These are phyloP conservation scores for Erythrobasidium hasegawianum DNA, from an alignment of 1,284 basidiomycete genomes.

Conservation along the genomic window DNA sequence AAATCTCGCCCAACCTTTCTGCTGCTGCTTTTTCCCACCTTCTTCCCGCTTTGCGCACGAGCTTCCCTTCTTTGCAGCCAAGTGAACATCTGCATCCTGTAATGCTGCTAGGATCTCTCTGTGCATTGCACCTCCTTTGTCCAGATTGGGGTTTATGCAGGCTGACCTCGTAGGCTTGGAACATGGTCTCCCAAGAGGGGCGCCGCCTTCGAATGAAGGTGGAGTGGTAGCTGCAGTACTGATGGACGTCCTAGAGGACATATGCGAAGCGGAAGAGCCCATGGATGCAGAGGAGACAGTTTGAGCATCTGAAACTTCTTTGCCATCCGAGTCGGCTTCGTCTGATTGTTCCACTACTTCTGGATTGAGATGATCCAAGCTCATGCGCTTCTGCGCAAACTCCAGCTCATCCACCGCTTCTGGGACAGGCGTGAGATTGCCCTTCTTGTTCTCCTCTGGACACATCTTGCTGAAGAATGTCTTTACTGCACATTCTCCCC, in stretches of 20 bases:
- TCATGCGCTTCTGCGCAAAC: neutral
- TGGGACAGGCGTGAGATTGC: neutral
- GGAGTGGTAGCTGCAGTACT: neutral
- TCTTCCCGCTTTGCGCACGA: neutral
- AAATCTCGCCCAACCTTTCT: constrained; percentile 1
- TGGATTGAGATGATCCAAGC: neutral
- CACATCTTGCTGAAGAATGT: neutral
- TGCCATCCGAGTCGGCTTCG: neutral
- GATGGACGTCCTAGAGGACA: neutral
- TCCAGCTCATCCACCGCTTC: constrained; percentile 8
- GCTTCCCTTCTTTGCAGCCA: no score
- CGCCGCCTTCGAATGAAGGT: constrained; percentile 4
- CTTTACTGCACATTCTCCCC: constrained; percentile 15
- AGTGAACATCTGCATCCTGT: neutral
- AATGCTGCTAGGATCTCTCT: neutral
- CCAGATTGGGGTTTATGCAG: neutral
- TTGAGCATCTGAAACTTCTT: neutral
- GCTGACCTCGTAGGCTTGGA: neutral
- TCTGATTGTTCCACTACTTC: neutral
- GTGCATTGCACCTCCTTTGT: neutral
- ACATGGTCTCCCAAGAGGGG: neutral
- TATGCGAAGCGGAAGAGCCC: neutral
- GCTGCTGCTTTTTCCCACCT: neutral
- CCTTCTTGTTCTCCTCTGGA: neutral
- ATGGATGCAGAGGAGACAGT: neutral